Evolutionary conservation across 1,284 basidiomycete genomes (phyloP).

Genomic region (Austroboletus rostrupii): DNA sequence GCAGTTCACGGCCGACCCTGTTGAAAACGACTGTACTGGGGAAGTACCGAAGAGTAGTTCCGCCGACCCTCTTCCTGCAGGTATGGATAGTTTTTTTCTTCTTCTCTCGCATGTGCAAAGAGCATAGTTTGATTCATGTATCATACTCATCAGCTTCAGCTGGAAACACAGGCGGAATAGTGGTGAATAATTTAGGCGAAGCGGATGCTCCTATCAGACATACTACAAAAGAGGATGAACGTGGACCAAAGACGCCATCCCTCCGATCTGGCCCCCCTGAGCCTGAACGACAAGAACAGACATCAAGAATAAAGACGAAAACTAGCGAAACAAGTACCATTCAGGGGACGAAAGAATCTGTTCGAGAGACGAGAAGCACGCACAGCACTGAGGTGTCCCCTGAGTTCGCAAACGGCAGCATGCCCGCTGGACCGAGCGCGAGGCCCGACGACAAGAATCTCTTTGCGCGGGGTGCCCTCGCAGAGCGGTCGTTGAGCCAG

Average conservation of each 20-base stretch:
- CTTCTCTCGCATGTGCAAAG: not conserved
- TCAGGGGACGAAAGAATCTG: slow-evolving; percentile 19
- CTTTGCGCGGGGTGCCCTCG: slow-evolving; percentile 15
- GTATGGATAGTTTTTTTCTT: not conserved
- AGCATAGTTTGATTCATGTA: not conserved
- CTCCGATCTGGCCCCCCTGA: slow-evolving; percentile 25
- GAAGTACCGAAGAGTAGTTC: not conserved
- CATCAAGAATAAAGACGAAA: not conserved
- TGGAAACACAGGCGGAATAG: not conserved
- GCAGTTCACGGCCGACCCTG: slow-evolving; percentile 5
- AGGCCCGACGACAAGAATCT: slow-evolving; percentile 24
- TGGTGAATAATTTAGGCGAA: not conserved
- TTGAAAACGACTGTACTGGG: not conserved
- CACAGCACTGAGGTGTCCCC: slow-evolving; percentile 12
- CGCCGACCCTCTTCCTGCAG: not conserved
- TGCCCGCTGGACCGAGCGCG: slow-evolving; percentile 19
- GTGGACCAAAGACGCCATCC: slow-evolving; percentile 11
- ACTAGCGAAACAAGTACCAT: not conserved
- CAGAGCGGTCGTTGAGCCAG: slow-evolving; percentile 26
- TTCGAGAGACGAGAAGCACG: slow-evolving; percentile 20
- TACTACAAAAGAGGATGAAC: not conserved
- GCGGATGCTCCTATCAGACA: not conserved
- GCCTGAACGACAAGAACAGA: slow-evolving; percentile 5
- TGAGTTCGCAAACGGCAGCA: slow-evolving; percentile 26
- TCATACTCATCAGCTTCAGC: slow-evolving; percentile 7